Evolutionary conservation across 257 asterid genomes (phyloP), one percentile per base, ranked within the genome.

Genomic region (Nicotiana attenuata): DNA sequence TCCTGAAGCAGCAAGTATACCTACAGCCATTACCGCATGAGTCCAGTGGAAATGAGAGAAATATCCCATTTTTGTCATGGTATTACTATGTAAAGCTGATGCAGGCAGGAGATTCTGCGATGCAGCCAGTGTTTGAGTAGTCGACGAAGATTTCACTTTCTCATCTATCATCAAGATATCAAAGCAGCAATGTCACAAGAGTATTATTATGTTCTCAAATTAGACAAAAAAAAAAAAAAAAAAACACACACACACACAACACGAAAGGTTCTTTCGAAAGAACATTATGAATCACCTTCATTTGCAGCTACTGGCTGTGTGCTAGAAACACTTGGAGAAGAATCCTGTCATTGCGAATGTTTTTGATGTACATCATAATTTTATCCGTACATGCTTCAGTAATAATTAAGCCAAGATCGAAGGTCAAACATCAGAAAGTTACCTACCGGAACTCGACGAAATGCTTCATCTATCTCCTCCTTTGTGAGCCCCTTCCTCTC

Each of bases 381-480:
- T 24, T 73, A 47, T 47, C 61, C 19, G 16, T 73, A 24, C 29
- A 50, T 80, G 78, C 45, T 31, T 64, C 33, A 24, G 17, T 76
- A 53, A 50, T 56, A 38, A 64, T 17, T 13, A 65, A 65, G 50
- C 50, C 20, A 47, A 65, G 64, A 69, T 47, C 66, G 78, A 33
- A 41, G 59, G 35, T 19, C 65, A 64, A 66, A 77, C 50, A 79
- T 28, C 61, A 73, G 61, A 45, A 24, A 45, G 45, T 13, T 65
- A n/a, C 97, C 85, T 85, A 92, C 98, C 47, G 98, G 98, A 89
- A 96, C 97, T 73, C 92, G 94, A 59, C 91, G 92, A 83, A 96
- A 96, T 76, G 99, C 97, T 89, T 96, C 99, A 87, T 96, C 99
- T 31, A 96, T 96, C 92, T 96, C 99, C 91, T 94, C 99, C 88